Base-by-base conservation (phyloP, 2,329 filamentous ascomycete genomes). In the Fusarium falciforme region DNA sequence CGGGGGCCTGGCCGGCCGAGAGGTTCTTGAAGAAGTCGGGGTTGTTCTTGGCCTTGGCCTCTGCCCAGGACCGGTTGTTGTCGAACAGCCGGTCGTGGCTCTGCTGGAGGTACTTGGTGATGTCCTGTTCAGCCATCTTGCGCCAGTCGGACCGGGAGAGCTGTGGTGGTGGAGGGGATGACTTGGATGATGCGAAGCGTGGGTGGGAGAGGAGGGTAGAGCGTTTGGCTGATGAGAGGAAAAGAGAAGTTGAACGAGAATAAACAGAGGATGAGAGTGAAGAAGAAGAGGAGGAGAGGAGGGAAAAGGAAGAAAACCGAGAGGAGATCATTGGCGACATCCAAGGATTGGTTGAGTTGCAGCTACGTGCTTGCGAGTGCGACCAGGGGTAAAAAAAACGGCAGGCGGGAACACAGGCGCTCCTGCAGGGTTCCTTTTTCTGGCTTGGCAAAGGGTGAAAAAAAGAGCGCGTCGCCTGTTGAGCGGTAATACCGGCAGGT, bases 81-180 rank as follows among this genome's bases (percentile, higher is more conserved):
- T 92, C 89, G 77, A 94, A 93, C 78, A 93, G 88, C 68, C 87
- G 87, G 78, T 92, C 89, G 82, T 93, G 91, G 77, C 86, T 87
- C 84, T 91, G 85, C 83, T 88, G 83, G 69, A 92, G 88, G 80
- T 92, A 92, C 71, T 83, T 81, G 72, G 82, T 81, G 72, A 89
- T 85, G 67, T 88, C 85, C 33, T 83, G 70, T 29, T 83, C 79
- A 36, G 80, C 76, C 82, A 83, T 83, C 65, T 61, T 78, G 76
- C 71, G 77, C 75, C 73, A 78, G 60, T 71, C 67, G 36, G 66
- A 31, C 16, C n/a, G 60, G 31, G 70, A 63, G 47, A 61, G 33
- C 36, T 40, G 68, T 66, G 71, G 54, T 22, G 73, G 40, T 5
- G 66, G 36, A 20, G 71, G 58, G 54, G 66, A 33, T 6, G 72